Percentiles rank a stretch among this genome's conserved stretches.
Evolutionary conservation across 345 rosid genomes (phyloP).

Genomic region (Geranium rotundifolium): DNA sequence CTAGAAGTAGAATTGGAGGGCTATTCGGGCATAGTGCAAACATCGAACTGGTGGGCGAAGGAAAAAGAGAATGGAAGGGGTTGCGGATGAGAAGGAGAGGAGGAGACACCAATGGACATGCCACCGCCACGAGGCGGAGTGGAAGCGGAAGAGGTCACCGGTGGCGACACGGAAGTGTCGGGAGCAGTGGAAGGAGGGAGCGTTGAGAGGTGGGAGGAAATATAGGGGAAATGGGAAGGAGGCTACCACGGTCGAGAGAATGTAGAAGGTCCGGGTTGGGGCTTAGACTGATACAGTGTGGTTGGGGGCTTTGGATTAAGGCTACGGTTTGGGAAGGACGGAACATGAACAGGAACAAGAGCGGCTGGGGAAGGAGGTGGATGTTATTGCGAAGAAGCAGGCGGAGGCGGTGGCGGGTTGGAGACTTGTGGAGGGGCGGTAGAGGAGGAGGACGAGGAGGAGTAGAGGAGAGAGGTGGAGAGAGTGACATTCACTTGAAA

Average conservation of each 20-base stretch:
- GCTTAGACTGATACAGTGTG: conserved; percentile 7
- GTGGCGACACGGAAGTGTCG: conserved; percentile 25
- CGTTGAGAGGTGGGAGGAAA: conserved; percentile 27
- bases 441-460: neutral
- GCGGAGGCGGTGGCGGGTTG: conserved; percentile 8
- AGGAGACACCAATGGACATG: conserved; percentile 60
- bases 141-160: conserved; percentile 27
- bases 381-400: neutral
- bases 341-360: neutral
- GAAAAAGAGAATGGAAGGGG: conserved; percentile 49
- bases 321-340: conserved; percentile 21
- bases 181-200: conserved; percentile 8
- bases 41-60: conserved; percentile 54
- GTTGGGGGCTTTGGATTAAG: conserved; percentile 18
- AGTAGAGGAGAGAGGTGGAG: no score
- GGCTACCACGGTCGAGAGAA: conserved; percentile 69
- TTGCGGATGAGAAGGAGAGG: conserved; percentile 33
- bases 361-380: conserved; percentile 1
- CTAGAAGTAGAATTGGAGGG: conserved; percentile 31
- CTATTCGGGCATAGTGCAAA: conserved; percentile 42
- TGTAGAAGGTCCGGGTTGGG: conserved; percentile 24
- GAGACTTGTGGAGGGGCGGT: conserved; percentile 5
- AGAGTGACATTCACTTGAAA: no score
- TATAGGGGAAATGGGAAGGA: conserved; percentile 36
- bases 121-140: conserved; percentile 38